Evolutionary conservation across 371 early-diverging fungal genomes (phyloP).

Genomic region (Fennellomyces sp.): DNA sequence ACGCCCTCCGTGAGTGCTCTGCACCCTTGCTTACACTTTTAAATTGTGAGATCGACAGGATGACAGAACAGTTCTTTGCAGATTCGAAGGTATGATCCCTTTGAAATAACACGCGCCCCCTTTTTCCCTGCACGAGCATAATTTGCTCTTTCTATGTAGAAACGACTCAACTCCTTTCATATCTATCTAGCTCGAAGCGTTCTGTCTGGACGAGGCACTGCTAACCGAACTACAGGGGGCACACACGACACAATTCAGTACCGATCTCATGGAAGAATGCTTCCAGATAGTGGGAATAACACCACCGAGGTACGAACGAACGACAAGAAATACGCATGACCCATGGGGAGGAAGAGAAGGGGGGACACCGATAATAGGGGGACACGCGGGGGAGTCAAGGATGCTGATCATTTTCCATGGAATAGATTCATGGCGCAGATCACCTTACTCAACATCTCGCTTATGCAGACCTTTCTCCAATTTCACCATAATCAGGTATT

Average conservation of each 20-base stretch:
- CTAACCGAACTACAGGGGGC: not conserved
- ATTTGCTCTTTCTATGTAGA: conserved; percentile 3
- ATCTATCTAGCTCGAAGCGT: not conserved
- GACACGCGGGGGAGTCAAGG: not conserved
- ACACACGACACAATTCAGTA: not conserved
- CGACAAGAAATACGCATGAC: not conserved
- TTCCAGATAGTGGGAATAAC: not conserved
- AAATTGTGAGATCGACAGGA: conserved; percentile 5
- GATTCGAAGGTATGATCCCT: not conserved
- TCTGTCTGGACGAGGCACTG: not conserved
- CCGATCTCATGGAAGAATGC: not conserved
- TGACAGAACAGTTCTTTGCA: conserved; percentile 11
- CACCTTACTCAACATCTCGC: conserved; percentile 4
- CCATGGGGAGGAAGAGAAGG: not conserved
- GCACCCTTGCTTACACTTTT: not conserved
- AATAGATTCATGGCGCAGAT: conserved; percentile 10
- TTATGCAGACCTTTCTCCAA: conserved; percentile 12
- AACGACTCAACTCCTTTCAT: not conserved
- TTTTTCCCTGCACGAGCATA: conserved; percentile 3
- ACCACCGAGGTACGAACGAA: not conserved
- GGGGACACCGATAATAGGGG: too few species aligned
- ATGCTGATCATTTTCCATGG: not conserved
- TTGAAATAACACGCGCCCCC: too few species aligned
- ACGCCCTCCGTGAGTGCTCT: not conserved
- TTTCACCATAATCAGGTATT: conserved; percentile 15